Percentiles rank a stretch among this genome's conserved stretches.
Conservation (phyloP, 495 filamentous ascomycete genomes). For the Aspergillus hancockii region DNA sequence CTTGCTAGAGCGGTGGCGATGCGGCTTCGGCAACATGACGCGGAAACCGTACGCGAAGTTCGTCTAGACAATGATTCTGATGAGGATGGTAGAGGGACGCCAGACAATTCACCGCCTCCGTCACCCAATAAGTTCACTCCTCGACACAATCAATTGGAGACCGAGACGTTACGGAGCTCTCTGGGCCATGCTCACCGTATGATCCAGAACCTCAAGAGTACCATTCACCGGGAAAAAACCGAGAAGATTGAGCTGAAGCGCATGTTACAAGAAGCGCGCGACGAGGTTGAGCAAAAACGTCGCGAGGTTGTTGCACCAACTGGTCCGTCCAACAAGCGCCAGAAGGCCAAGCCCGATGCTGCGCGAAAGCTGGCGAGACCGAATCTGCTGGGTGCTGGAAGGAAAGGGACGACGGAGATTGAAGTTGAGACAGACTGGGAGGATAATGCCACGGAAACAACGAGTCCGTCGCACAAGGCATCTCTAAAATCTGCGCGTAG, state of each 20-base stretch:
- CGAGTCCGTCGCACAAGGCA: constrained; percentile 47
- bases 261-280: constrained; percentile 92
- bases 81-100: constrained; percentile 68
- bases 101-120: constrained; percentile 85
- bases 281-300: constrained; percentile 82
- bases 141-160: constrained; percentile 84
- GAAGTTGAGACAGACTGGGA: constrained; percentile 87
- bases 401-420: constrained; percentile 74
- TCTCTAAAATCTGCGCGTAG: constrained; percentile 20
- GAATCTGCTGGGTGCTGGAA: constrained; percentile 73
- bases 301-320: constrained; percentile 53
- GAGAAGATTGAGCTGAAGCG: constrained; percentile 95
- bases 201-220: constrained; percentile 91
- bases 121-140: constrained; percentile 91
- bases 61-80: constrained; percentile 65
- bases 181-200: constrained; percentile 92
- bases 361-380: constrained; percentile 76
- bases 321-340: constrained; percentile 55
- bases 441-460: constrained; percentile 59
- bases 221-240: constrained; percentile 94
- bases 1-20: constrained; percentile 76
- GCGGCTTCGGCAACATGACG: constrained; percentile 67
- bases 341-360: constrained; percentile 68
- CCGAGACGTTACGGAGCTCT: constrained; percentile 91
- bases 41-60: constrained; percentile 56